phyloP scores from a whole-genome alignment of 116 monocot genomes.

The Posidonia oceanica region DNA sequence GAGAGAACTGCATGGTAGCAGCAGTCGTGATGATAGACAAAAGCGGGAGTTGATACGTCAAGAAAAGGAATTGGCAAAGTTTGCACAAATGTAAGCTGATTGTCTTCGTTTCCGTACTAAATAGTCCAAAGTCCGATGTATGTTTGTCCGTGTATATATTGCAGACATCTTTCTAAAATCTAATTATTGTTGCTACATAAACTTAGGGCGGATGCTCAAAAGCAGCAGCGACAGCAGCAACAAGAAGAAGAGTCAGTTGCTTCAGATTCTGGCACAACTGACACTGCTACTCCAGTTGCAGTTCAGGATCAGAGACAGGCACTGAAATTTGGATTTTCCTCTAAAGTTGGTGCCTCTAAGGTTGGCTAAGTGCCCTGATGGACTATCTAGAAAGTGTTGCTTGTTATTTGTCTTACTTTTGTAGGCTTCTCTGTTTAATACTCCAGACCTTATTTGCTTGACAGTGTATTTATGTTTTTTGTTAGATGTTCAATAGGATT shows the following conservation, averaged over 20 bases:
- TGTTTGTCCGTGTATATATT: too few species aligned
- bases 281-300: slow-evolving; percentile 14
- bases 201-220: slow-evolving; percentile 70
- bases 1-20: slow-evolving; percentile 90
- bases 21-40: slow-evolving; percentile 91
- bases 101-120: neutral
- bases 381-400: neutral
- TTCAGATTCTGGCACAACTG: slow-evolving; percentile 14
- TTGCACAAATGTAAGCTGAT: slow-evolving; percentile 76
- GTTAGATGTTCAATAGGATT: too few species aligned
- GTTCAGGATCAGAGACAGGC: slow-evolving; percentile 56
- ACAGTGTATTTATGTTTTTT: too few species aligned
- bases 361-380: slow-evolving; percentile 14
- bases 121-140: too few species aligned
- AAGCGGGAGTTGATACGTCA: slow-evolving; percentile 89
- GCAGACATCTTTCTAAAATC: too few species aligned
- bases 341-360: slow-evolving; percentile 61
- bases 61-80: slow-evolving; percentile 97
- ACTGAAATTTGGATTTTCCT: slow-evolving; percentile 91
- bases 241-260: slow-evolving; percentile 39
- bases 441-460: neutral
- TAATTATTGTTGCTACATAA: neutral
- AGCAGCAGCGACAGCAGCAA: slow-evolving; percentile 23
- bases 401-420: neutral
- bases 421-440: neutral